These are phyloP conservation scores for Mucor indicus DNA, from an alignment of 371 early-diverging fungal genomes.

Conservation along the genomic window DNA sequence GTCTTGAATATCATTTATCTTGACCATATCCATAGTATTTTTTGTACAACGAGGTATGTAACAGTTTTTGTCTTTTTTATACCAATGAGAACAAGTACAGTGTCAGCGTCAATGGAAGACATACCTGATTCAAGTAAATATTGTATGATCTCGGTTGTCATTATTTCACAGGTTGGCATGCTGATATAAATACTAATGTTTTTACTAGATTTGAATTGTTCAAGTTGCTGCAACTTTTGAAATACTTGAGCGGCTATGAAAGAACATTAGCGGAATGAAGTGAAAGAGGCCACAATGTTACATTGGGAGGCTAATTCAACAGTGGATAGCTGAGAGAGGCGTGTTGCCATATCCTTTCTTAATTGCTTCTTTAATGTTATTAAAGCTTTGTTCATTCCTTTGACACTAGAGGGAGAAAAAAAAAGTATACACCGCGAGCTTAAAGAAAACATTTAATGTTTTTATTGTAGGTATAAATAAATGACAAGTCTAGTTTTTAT, in stretches of 20 bases:
- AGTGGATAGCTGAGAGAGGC: conserved; percentile 27
- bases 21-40: conserved; percentile 70
- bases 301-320: conserved; percentile 43
- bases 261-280: background rate
- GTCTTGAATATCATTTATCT: conserved; percentile 56
- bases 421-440: background rate
- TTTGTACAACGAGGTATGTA: conserved; percentile 68
- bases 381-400: conserved; percentile 11
- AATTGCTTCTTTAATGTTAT: conserved; percentile 38
- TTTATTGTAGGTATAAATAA: no score
- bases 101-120: background rate
- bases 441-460: background rate
- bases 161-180: conserved; percentile 60
- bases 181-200: conserved; percentile 66
- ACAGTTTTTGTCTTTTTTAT: conserved; percentile 50
- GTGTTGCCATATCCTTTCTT: conserved; percentile 51
- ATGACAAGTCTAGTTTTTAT: background rate
- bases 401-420: background rate
- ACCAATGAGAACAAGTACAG: background rate
- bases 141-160: conserved; percentile 53
- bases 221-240: conserved; percentile 42
- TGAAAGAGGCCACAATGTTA: conserved; percentile 2
- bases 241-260: conserved; percentile 46
- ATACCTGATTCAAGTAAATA: conserved; percentile 42
- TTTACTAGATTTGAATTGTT: conserved; percentile 45